Evolutionary conservation across 768 basidiomycete species (phyloP).

Genomic region (Psilocybe azurescens): DNA sequence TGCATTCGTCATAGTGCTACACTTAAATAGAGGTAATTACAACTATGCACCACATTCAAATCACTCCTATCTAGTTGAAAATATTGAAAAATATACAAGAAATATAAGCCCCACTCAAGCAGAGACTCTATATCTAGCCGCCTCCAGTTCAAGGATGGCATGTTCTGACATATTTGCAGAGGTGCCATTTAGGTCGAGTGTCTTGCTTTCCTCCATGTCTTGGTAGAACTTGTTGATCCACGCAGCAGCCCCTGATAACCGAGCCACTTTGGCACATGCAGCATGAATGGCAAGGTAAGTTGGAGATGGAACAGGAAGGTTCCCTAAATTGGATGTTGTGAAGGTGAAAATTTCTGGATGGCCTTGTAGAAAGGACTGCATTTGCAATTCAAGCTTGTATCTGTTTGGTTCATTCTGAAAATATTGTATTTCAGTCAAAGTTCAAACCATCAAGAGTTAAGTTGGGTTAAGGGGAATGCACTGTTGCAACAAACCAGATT

Average conservation of each 20-base stretch:
- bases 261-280: slow-evolving; percentile 30
- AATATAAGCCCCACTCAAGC: too few species aligned
- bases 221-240: slow-evolving; percentile 28
- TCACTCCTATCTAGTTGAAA: too few species aligned
- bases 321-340: too few species aligned
- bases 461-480: slow-evolving; percentile 34
- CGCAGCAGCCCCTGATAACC: slow-evolving; percentile 42
- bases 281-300: too few species aligned
- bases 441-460: neutral
- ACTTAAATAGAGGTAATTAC: too few species aligned
- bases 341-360: slow-evolving; percentile 25
- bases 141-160: slow-evolving; percentile 18
- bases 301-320: too few species aligned
- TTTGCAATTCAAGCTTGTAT: slow-evolving; percentile 24
- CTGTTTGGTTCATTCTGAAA: slow-evolving; percentile 21
- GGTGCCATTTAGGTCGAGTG: slow-evolving; percentile 18
- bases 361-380: slow-evolving; percentile 1
- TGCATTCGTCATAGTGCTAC: too few species aligned
- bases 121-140: neutral
- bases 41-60: too few species aligned
- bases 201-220: slow-evolving; percentile 2
- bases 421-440: neutral
- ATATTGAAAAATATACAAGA: too few species aligned
- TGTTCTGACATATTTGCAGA: slow-evolving; percentile 22
- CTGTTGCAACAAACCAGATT: slow-evolving; percentile 3